Percentiles rank a stretch among this genome's conserved stretches.
Evolutionary conservation across 2,329 filamentous ascomycete species (phyloP).

Genomic region (Ophiostoma triangulosporum): DNA sequence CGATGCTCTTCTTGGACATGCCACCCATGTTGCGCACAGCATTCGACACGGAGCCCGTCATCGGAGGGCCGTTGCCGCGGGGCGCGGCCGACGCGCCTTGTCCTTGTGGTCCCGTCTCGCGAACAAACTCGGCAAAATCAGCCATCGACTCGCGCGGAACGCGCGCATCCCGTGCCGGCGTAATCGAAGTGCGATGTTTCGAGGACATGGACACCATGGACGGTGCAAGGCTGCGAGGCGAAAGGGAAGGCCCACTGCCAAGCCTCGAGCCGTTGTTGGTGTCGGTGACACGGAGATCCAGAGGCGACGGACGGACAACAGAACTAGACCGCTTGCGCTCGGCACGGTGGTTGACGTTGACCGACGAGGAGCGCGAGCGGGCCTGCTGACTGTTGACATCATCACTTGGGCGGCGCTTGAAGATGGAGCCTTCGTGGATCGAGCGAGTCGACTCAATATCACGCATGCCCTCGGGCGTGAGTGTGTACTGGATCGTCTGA

Average conservation of each 20-base stretch:
- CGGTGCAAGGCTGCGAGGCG: constrained; percentile 17
- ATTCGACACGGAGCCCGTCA: constrained; percentile 10
- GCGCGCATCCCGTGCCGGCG: constrained; percentile 57
- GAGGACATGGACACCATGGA: constrained; percentile 15
- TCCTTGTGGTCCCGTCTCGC: constrained; percentile 56
- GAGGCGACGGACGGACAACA: constrained; percentile 18
- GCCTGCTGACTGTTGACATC: constrained; percentile 27
- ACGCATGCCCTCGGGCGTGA: constrained; percentile 68
- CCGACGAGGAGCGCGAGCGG: constrained; percentile 37
- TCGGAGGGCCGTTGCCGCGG: neutral
- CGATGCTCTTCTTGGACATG: constrained; percentile 23
- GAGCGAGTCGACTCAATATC: constrained; percentile 46
- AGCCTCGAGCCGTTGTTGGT: constrained; percentile 5
- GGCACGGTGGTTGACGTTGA: constrained; percentile 21
- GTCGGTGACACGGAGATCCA: constrained; percentile 18
- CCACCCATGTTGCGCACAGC: constrained; percentile 21
- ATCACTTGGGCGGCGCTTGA: constrained; percentile 33
- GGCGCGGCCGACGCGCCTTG: neutral
- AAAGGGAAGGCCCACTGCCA: constrained; percentile 12
- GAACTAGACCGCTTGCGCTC: constrained; percentile 24
- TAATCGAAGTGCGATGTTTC: constrained; percentile 20
- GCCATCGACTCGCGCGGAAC: constrained; percentile 56
- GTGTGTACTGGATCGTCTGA: constrained; percentile 68
- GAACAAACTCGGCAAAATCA: constrained; percentile 83
- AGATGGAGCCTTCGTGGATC: constrained; percentile 25